Evolutionary conservation across 2,329 filamentous ascomycete genomes (phyloP).

Genomic region (Lachnellula cervina): DNA sequence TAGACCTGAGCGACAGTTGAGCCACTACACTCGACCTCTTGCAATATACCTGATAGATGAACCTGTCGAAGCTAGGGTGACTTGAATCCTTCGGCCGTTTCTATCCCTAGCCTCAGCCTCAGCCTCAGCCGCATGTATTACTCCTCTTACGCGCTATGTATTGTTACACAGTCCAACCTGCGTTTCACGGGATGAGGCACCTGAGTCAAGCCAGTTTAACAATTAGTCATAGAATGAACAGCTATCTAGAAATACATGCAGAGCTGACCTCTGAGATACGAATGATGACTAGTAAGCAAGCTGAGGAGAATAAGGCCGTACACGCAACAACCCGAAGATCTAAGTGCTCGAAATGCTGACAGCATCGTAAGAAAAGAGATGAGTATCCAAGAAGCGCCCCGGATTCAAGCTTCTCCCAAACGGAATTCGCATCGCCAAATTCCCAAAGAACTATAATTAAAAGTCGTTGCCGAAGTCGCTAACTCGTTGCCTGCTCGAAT

Average conservation of each 20-base stretch:
- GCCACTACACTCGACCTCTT: neutral
- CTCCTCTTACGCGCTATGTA: too few species aligned
- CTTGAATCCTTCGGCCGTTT: neutral
- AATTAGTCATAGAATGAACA: too few species aligned
- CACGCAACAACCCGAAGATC: neutral
- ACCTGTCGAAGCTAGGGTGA: neutral
- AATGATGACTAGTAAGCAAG: constrained; percentile 1
- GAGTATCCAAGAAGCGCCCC: neutral
- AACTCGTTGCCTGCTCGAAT: neutral
- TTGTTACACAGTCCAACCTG: neutral
- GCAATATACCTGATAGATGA: neutral
- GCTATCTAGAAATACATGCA: constrained; percentile 5
- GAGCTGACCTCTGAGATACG: constrained; percentile 1
- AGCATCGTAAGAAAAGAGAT: neutral
- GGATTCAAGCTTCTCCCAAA: neutral
- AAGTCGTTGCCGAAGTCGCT: neutral
- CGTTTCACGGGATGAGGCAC: too few species aligned
- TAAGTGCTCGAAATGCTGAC: neutral
- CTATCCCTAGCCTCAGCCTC: too few species aligned
- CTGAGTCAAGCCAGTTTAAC: too few species aligned
- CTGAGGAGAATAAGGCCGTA: constrained; percentile 3
- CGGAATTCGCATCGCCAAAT: too few species aligned
- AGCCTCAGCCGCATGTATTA: too few species aligned
- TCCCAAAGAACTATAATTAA: neutral
- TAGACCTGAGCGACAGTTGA: neutral